Base-by-base conservation (phyloP, 2,329 filamentous ascomycete species). In the Juglanconis juglandina region DNA sequence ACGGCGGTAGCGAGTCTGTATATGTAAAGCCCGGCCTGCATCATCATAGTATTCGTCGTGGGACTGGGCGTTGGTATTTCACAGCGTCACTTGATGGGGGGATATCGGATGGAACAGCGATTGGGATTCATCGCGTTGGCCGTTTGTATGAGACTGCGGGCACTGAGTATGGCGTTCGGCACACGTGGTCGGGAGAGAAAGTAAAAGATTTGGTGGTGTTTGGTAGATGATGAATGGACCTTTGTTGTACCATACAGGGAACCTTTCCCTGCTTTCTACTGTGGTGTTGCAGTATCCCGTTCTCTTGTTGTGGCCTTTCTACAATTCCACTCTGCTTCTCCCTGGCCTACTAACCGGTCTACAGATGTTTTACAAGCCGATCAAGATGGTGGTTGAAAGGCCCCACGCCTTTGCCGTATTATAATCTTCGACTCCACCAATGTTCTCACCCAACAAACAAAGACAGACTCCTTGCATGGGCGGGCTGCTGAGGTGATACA, bases 1-100 rank as follows among this genome's bases (percentile, higher is more conserved):
- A 96, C 92, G 30, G 93, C 93, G 17, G 91, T 93, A 44, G 92
- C 92, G 13, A 92, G 88, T 72, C 75, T 96, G 70, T 96, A 96
- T 71, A 93, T 96, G 89, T 96, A 81, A 65, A 14, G 24, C 3
- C 37, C 14, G 7, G 8, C 17, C 24, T 41, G 17, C n/a, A 30
- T 37, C 17, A n/a, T 37, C 11, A 37, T 30, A 30, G 5, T 49
- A 24, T n/a, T 10, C 11, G 46, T 49, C 17, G 24, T 11, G 41
- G 13, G 39, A 11, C 17, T n/a, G 24, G 5, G 30, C 24, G 24
- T 24, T 24, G 24, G 30, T 33, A 32, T 46, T n/a, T 47, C 32
- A 4, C 13, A 14, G 52, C 24, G 24, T 24, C 24, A 44, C 32
- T n/a, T 6, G n/a, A n/a, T 30, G 33, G 13, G 24, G 11, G 2